phyloP scores from a whole-genome alignment of 305 asterid species.

The Ajuga reptans region DNA sequence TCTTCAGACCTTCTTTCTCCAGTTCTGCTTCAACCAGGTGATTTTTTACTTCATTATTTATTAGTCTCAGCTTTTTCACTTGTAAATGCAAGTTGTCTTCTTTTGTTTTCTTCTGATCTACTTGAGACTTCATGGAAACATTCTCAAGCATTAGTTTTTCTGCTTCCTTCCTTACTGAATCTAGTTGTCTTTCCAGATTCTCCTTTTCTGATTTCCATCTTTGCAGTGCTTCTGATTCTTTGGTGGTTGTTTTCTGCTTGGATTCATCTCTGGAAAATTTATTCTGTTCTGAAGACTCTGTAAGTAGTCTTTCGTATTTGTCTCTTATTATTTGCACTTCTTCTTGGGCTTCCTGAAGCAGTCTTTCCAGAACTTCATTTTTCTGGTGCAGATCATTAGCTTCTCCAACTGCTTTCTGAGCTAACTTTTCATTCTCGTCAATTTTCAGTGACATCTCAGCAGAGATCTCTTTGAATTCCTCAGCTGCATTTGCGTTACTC shows the following conservation, averaged over 20 bases:
- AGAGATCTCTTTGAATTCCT: slow-evolving; percentile 54
- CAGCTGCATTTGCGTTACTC: slow-evolving; percentile 44
- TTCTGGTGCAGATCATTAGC: slow-evolving; percentile 45
- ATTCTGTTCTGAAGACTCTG: slow-evolving; percentile 23
- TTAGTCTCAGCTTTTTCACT: slow-evolving; percentile 47
- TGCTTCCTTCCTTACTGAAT: slow-evolving; percentile 48
- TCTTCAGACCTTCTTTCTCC: slow-evolving; percentile 62
- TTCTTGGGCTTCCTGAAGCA: slow-evolving; percentile 47
- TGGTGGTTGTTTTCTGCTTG: slow-evolving; percentile 11
- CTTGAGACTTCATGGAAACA: slow-evolving; percentile 43
- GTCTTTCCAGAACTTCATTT: slow-evolving; percentile 51
- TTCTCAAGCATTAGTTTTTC: slow-evolving; percentile 45
- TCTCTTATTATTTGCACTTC: slow-evolving; percentile 42
- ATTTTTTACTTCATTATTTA: slow-evolving; percentile 44
- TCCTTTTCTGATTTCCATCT: slow-evolving; percentile 47
- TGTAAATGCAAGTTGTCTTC: slow-evolving; percentile 59
- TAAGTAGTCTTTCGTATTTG: slow-evolving; percentile 33
- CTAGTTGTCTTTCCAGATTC: slow-evolving; percentile 39
- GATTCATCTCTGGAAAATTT: not conserved
- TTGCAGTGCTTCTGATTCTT: slow-evolving; percentile 31
- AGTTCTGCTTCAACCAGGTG: slow-evolving; percentile 35
- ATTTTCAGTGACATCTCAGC: slow-evolving; percentile 52
- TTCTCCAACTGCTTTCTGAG: slow-evolving; percentile 45
- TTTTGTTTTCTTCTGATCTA: slow-evolving; percentile 48
- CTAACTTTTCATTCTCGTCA: slow-evolving; percentile 55